Evolutionary conservation across 148 eudicot genomes (phyloP).

Genomic region (Chenopodium quinoa): DNA sequence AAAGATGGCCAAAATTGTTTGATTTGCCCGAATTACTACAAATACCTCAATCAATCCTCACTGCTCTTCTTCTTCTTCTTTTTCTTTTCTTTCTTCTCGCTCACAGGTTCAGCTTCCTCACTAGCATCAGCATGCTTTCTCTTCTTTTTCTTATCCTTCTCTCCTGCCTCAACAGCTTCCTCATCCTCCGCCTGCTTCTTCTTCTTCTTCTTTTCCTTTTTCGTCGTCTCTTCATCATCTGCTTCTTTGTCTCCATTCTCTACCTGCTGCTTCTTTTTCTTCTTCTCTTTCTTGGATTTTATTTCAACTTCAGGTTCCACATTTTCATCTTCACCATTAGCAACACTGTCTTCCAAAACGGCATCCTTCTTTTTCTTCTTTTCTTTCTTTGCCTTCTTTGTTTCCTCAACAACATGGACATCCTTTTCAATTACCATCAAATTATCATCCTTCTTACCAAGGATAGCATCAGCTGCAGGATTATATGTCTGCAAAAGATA

Average conservation of each 20-base stretch:
- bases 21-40: slow-evolving; percentile 12
- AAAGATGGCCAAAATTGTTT: slow-evolving; percentile 39
- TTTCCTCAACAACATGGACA: slow-evolving; percentile 8
- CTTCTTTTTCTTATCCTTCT: slow-evolving; percentile 68
- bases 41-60: slow-evolving; percentile 46
- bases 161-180: slow-evolving; percentile 28
- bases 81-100: slow-evolving; percentile 68
- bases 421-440: slow-evolving; percentile 23
- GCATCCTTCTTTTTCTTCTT: slow-evolving; percentile 39
- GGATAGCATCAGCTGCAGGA: slow-evolving; percentile 77
- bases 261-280: slow-evolving; percentile 29
- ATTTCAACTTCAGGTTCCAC: slow-evolving; percentile 26
- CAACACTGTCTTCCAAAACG: slow-evolving; percentile 26
- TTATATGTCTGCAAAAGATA: slow-evolving; percentile 63
- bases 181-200: slow-evolving; percentile 33
- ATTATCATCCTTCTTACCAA: slow-evolving; percentile 42
- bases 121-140: slow-evolving; percentile 63
- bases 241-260: slow-evolving; percentile 28
- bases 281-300: slow-evolving; percentile 27
- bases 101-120: slow-evolving; percentile 51
- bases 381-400: slow-evolving; percentile 30
- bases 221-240: slow-evolving; percentile 24
- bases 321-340: slow-evolving; percentile 9
- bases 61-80: slow-evolving; percentile 53
- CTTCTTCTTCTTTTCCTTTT: slow-evolving; percentile 62